Conservation (phyloP, 108 stramenopile species). For the Asterionellopsis glacialis region DNA sequence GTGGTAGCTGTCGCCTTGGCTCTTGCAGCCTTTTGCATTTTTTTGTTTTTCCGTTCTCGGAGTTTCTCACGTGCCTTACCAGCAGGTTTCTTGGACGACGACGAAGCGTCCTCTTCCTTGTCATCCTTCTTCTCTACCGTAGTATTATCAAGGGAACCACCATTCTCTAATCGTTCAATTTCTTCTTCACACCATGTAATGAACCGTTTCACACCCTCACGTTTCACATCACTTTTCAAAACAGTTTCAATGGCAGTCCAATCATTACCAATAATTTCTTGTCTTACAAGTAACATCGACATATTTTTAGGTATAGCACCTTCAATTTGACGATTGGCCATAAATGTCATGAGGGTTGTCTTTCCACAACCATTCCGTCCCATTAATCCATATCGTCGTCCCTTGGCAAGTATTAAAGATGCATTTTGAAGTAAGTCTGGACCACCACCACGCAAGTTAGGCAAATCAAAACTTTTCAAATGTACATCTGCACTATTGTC, state of each 20-base stretch:
- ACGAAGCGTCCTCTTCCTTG: too few relatives aligned
- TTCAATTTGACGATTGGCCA: conserved; percentile 27
- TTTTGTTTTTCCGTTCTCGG: conserved; percentile 20
- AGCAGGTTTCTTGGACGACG: too few relatives aligned
- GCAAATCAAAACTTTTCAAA: conserved; percentile 39
- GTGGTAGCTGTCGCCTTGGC: conserved; percentile 11
- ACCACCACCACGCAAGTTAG: conserved; percentile 39
- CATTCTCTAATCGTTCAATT: conserved; percentile 43
- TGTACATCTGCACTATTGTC: conserved; percentile 57
- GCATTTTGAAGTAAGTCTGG: conserved; percentile 69
- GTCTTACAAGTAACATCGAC: conserved; percentile 64
- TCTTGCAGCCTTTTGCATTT: conserved; percentile 5
- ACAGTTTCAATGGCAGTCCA: conserved; percentile 57
- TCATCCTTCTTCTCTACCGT: conserved; percentile 1
- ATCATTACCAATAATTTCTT: conserved; percentile 72
- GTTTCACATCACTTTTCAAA: conserved; percentile 59
- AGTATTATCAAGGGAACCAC: background rate
- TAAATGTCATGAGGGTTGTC: conserved; percentile 52
- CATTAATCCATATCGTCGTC: conserved; percentile 83
- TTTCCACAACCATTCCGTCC: conserved; percentile 90
- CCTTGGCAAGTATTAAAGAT: conserved; percentile 50
- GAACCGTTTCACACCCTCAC: conserved; percentile 57
- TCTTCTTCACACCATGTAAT: conserved; percentile 49
- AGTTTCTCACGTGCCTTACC: conserved; percentile 38
- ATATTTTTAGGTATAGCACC: conserved; percentile 57